These are phyloP conservation scores for Penicillium subrubescens DNA, from an alignment of 495 filamentous ascomycete genomes.

Conservation along the genomic window DNA sequence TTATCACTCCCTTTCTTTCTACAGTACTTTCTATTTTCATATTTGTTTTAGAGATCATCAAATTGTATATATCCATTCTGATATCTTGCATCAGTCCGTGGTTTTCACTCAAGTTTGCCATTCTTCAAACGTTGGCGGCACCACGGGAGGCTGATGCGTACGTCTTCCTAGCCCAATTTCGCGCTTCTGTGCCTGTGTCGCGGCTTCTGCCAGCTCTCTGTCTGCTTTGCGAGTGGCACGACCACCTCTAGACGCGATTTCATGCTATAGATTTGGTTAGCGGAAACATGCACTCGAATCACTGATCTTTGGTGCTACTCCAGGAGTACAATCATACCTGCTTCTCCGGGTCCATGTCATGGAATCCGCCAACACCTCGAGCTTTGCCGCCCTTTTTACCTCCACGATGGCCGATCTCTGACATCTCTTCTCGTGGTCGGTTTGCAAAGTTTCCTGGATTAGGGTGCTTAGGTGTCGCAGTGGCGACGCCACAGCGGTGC, in stretches of 20 bases:
- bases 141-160: conserved; percentile 21
- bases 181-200: conserved; percentile 3
- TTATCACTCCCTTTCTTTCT: background rate
- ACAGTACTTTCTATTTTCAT: background rate
- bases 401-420: conserved; percentile 53
- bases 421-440: conserved; percentile 59
- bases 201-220: conserved; percentile 11
- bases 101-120: conserved; percentile 18
- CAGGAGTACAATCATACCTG: conserved; percentile 38
- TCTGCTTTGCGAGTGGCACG: conserved; percentile 34
- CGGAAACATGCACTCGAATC: background rate
- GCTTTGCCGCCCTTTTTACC: conserved; percentile 44
- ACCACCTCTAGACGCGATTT: conserved; percentile 57
- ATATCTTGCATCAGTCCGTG: background rate
- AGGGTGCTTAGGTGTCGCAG: conserved; percentile 33
- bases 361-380: conserved; percentile 30
- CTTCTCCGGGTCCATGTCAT: conserved; percentile 45
- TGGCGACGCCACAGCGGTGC: conserved; percentile 16
- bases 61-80: background rate
- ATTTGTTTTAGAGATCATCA: background rate
- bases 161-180: background rate
- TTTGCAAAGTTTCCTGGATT: conserved; percentile 69
- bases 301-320: background rate
- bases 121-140: conserved; percentile 30
- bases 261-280: conserved; percentile 26